Evolutionary conservation across 768 basidiomycete species (phyloP).

Genomic region (Russula virescens): DNA sequence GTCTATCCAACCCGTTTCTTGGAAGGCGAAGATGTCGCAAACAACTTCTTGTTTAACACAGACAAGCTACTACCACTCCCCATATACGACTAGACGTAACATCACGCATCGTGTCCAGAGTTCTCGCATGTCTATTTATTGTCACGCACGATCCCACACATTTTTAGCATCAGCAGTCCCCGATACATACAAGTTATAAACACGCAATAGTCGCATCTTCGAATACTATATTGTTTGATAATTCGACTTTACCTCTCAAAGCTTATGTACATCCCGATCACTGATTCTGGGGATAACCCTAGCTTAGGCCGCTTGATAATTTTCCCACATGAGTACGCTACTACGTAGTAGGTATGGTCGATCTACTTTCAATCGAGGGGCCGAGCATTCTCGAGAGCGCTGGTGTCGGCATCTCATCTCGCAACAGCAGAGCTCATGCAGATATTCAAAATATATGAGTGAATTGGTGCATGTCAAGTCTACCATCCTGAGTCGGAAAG

Average conservation of each 20-base stretch:
- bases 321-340: too few species aligned
- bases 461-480: too few species aligned
- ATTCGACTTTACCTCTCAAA: too few species aligned
- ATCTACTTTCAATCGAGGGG: too few species aligned
- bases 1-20: slow-evolving; percentile 80
- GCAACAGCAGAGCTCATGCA: too few species aligned
- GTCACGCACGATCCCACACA: not conserved
- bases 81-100: slow-evolving; percentile 51
- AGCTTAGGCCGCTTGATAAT: too few species aligned
- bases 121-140: not conserved
- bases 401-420: too few species aligned
- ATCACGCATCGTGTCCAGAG: not conserved
- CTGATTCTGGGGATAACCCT: too few species aligned
- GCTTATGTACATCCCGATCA: too few species aligned
- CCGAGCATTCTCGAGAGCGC: too few species aligned
- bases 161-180: not conserved
- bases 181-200: not conserved
- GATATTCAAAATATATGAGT: too few species aligned
- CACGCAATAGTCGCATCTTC: not conserved
- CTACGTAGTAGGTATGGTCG: too few species aligned
- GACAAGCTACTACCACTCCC: slow-evolving; percentile 73
- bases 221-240: not conserved
- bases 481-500: not conserved
- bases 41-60: slow-evolving; percentile 91
- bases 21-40: slow-evolving; percentile 86